Evolutionary conservation across 768 basidiomycete genomes (phyloP).

Genomic region (Piloderma croceum): DNA sequence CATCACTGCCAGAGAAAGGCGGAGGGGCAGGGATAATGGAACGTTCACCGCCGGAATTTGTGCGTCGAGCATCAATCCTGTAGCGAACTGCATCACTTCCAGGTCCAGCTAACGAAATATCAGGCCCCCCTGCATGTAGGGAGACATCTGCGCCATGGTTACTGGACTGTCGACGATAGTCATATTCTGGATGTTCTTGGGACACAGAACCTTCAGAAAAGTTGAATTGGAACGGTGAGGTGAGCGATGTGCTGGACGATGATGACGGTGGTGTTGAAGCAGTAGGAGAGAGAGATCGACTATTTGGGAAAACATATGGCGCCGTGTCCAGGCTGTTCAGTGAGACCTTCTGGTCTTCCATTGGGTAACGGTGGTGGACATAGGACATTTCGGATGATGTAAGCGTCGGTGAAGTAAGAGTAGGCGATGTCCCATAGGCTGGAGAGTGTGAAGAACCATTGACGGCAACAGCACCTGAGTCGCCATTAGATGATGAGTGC

Average conservation of each 20-base stretch:
- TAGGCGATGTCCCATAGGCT: conserved; percentile 53
- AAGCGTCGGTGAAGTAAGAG: conserved; percentile 33
- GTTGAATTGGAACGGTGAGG: conserved; percentile 62
- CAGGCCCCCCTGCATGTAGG: conserved; percentile 68
- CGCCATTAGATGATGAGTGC: conserved; percentile 34
- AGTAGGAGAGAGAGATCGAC: conserved; percentile 69
- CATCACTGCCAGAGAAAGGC: conserved; percentile 47
- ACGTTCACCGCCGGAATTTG: conserved; percentile 45
- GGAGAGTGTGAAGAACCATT: conserved; percentile 49
- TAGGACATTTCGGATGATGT: conserved; percentile 45
- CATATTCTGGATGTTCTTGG: conserved; percentile 59
- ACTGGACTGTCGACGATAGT: conserved; percentile 55
- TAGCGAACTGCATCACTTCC: conserved; percentile 56
- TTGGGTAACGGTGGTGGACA: conserved; percentile 37
- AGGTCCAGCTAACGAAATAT: conserved; percentile 53
- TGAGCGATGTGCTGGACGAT: conserved; percentile 55
- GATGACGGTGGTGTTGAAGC: conserved; percentile 55
- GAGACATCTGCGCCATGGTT: conserved; percentile 56
- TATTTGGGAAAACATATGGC: conserved; percentile 57
- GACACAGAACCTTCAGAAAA: conserved; percentile 49
- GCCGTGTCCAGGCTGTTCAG: conserved; percentile 47
- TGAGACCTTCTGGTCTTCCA: conserved; percentile 54
- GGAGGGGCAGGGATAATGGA: conserved; percentile 42
- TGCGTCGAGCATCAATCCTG: conserved; percentile 45
- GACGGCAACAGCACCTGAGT: conserved; percentile 35